phyloP scores from a whole-genome alignment of 2,329 filamentous ascomycete genomes.

The Sporothrix pseudoabietina region DNA sequence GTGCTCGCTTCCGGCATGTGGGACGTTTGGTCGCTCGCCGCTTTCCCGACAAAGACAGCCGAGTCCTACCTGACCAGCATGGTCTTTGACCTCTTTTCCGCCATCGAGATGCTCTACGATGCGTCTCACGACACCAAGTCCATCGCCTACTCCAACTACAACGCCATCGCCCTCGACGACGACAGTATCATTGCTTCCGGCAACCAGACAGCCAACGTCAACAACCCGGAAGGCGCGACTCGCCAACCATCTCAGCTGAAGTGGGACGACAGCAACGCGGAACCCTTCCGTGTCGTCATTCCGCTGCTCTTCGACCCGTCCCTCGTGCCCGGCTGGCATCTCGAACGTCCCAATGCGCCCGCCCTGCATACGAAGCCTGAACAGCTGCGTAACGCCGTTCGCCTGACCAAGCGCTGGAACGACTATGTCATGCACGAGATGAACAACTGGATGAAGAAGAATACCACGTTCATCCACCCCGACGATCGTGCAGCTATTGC shows the following conservation, averaged over 20 bases:
- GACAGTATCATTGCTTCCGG: slow-evolving; percentile 25
- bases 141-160: slow-evolving; percentile 50
- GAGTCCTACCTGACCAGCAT: slow-evolving; percentile 45
- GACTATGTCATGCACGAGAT: slow-evolving; percentile 46
- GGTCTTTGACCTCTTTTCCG: slow-evolving; percentile 47
- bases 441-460: slow-evolving; percentile 48
- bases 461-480: slow-evolving; percentile 25
- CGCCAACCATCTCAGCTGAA: slow-evolving; percentile 34
- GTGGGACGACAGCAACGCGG: slow-evolving; percentile 33
- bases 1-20: slow-evolving; percentile 57
- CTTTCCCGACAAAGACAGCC: slow-evolving; percentile 48
- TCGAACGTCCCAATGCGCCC: slow-evolving; percentile 47
- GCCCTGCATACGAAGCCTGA: slow-evolving; percentile 52
- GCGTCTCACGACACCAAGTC: slow-evolving; percentile 48
- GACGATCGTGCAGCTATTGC: slow-evolving; percentile 6
- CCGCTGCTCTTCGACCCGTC: slow-evolving; percentile 58
- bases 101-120: slow-evolving; percentile 52
- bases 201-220: neutral
- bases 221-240: neutral
- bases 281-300: slow-evolving; percentile 54
- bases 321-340: slow-evolving; percentile 56
- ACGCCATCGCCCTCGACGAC: slow-evolving; percentile 33
- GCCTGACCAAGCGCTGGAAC: slow-evolving; percentile 57
- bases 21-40: slow-evolving; percentile 57
- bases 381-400: slow-evolving; percentile 57